A percentile compares a stretch with the other conserved stretches of the same genome.
Conservation (phyloP, 306 rosid species). For the Sesbania bispinosa region DNA sequence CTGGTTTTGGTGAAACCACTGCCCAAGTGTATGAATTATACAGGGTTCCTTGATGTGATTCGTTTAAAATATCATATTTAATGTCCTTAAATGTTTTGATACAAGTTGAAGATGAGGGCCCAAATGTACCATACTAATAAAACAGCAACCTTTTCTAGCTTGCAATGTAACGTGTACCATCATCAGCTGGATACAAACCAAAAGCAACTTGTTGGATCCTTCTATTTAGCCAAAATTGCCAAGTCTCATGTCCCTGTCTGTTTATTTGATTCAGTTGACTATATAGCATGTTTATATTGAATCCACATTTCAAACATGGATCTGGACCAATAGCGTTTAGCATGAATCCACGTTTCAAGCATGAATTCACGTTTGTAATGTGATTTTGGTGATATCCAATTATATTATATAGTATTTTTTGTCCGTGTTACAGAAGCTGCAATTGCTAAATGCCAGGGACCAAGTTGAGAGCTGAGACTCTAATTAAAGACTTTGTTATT, state of each 20-base stretch:
- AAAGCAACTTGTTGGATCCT: conserved; percentile 12
- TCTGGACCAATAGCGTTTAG: too few species aligned
- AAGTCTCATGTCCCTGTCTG: neutral
- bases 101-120: conserved; percentile 26
- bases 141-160: neutral
- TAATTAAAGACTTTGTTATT: neutral
- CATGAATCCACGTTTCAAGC: too few species aligned
- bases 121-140: too few species aligned
- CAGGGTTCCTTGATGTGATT: neutral
- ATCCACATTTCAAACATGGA: too few species aligned
- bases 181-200: neutral
- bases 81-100: neutral
- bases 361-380: too few species aligned
- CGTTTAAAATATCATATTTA: neutral
- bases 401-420: too few species aligned
- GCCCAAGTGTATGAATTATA: neutral
- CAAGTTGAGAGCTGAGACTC: conserved; percentile 35
- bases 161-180: neutral
- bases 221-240: conserved; percentile 8
- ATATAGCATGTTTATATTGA: too few species aligned
- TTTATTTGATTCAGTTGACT: neutral
- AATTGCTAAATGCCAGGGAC: neutral
- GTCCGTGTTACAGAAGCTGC: neutral
- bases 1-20: conserved; percentile 12
- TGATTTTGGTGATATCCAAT: too few species aligned